Evolutionary conservation across 441 rosid species (phyloP).

Genomic region (Dalechampia spathulata): DNA sequence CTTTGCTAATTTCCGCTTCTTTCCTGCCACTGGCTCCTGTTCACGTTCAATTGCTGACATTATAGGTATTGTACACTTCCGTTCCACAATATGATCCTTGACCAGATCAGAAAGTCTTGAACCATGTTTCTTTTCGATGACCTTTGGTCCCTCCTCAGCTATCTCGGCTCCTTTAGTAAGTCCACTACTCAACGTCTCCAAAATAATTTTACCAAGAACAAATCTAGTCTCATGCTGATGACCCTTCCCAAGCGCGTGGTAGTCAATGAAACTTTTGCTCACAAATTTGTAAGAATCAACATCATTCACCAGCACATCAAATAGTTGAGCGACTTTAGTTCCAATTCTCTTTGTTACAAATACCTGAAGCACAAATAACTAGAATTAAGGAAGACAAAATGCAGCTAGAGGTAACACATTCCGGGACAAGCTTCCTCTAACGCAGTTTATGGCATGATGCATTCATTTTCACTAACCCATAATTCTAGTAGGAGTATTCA

Average conservation of each 20-base stretch:
- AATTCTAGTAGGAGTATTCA: not conserved
- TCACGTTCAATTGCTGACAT: slow-evolving; percentile 15
- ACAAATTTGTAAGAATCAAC: slow-evolving; percentile 27
- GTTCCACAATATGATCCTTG: slow-evolving; percentile 8
- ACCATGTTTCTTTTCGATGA: slow-evolving; percentile 10
- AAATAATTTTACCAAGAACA: slow-evolving; percentile 71
- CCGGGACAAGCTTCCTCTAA: too few species aligned
- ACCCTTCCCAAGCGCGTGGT: slow-evolving; percentile 49
- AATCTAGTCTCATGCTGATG: slow-evolving; percentile 48
- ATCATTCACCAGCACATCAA: slow-evolving; percentile 36
- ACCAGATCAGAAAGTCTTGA: slow-evolving; percentile 12
- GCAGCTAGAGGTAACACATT: not conserved
- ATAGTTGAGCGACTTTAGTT: slow-evolving; percentile 30
- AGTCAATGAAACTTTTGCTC: slow-evolving; percentile 33
- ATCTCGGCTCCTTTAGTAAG: slow-evolving; percentile 19
- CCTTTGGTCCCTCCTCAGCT: slow-evolving; percentile 16
- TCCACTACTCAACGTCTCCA: slow-evolving; percentile 50
- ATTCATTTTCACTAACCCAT: not conserved
- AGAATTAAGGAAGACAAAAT: not conserved
- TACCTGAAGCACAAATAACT: slow-evolving; percentile 37
- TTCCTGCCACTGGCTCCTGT: slow-evolving; percentile 16
- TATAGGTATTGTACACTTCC: slow-evolving; percentile 15
- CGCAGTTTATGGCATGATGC: slow-evolving; percentile 1
- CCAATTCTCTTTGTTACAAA: slow-evolving; percentile 47
- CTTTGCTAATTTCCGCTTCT: slow-evolving; percentile 25